Conservation (phyloP, 2,329 filamentous ascomycete species). For the Botryosphaeria agaves region DNA sequence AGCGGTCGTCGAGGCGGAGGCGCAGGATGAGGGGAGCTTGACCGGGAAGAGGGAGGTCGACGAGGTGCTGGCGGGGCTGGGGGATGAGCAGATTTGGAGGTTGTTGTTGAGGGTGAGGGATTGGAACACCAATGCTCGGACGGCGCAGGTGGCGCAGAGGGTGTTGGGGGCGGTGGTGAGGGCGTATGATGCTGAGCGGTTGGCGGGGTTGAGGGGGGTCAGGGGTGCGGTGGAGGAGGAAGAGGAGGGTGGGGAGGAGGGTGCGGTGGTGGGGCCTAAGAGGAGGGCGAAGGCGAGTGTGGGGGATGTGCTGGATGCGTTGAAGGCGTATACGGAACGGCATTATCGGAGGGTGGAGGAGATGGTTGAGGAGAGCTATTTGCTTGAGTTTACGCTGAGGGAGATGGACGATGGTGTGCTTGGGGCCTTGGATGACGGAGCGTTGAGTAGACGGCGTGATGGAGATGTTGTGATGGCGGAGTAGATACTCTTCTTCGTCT, state of each 20-base stretch:
- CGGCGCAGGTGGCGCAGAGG: conserved; percentile 67
- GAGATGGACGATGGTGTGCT: conserved; percentile 74
- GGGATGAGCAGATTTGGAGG: conserved; percentile 70
- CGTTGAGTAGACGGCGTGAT: no score
- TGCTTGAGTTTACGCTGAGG: conserved; percentile 81
- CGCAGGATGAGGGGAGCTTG: conserved; percentile 44
- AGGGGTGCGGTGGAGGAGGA: conserved; percentile 13
- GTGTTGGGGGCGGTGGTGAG: conserved; percentile 66
- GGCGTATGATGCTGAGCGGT: conserved; percentile 61
- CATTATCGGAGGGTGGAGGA: conserved; percentile 86
- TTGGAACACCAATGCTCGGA: conserved; percentile 94
- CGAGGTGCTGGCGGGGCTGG: conserved; percentile 60
- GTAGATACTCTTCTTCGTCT: background rate
- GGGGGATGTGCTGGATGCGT: conserved; percentile 71
- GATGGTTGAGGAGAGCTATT: conserved; percentile 80
- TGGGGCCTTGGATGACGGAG: no score
- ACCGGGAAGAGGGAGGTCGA: conserved; percentile 55
- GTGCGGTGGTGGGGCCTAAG: conserved; percentile 11
- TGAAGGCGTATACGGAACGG: conserved; percentile 79
- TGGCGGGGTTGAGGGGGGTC: conserved; percentile 36
- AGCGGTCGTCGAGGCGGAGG: conserved; percentile 48
- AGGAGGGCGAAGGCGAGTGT: conserved; percentile 48
- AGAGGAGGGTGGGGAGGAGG: conserved; percentile 7
- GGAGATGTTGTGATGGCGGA: background rate
- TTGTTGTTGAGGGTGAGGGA: conserved; percentile 72